Evolutionary conservation across 306 rosid species (phyloP), one percentile per base, ranked within the genome.

Genomic region (Hippophae gyantsensis): DNA sequence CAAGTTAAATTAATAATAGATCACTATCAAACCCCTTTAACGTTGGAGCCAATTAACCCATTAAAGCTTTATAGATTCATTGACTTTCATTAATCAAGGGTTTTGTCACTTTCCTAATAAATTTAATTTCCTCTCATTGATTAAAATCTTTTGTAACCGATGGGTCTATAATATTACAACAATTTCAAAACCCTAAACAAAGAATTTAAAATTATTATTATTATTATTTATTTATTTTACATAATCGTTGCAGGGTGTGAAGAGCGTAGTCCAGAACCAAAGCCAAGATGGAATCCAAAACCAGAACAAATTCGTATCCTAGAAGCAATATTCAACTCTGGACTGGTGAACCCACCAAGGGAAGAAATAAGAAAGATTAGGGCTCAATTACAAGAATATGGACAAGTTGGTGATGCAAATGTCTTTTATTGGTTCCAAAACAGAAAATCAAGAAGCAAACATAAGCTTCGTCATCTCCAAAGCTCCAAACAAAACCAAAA

Each of bases 371-470:
- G 98, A 61, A 85, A 85, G 78, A 92, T 92, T 49, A 78, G 96
- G 59, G 86, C 89, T 44, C 96, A 87, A 67, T 69, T 92, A 23
- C 96, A 92, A 57, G 93, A 87, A 73, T 92, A 81, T 72, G 98
- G 98, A 0, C 98, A 87, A 72, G 98, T 92, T 0, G 98, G 98
- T 43, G 98, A 92, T 66, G 98, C 98, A 47, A 92, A 87, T 56
- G 98, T 92, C 14, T 87, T 92, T 70, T 92, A 92, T 60, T 92
- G 98, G 98, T 92, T 92, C 65, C 98, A 92, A 70, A 92, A 92
- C 81, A 65, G 98, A 8, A 92, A 92, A 71, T 92, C 98, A 10
- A 77, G 98, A 65, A 85, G 93, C 87, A 92, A 92, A n/a, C 95
- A 85, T 83, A 92, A 87, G 74, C 98, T 92, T 66, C 89, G 96